Conservation (phyloP, 2,329 filamentous ascomycete genomes). For the Claviceps pusilla region DNA sequence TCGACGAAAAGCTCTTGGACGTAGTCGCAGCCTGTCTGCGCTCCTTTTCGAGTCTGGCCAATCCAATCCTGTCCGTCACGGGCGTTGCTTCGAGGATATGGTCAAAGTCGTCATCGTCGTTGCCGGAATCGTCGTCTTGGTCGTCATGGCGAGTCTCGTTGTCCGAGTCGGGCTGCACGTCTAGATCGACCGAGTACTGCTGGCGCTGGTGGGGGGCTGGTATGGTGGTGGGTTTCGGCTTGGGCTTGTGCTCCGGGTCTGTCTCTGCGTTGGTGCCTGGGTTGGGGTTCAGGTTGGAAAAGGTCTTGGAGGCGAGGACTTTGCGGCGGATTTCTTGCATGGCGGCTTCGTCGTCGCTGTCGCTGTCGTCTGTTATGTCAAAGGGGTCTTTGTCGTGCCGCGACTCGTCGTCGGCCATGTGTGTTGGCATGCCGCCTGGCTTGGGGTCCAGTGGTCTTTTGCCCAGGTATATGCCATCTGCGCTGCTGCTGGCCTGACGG, state of each 20-base stretch:
- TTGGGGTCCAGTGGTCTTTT: slow-evolving; percentile 26
- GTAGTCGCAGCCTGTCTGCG: slow-evolving; percentile 31
- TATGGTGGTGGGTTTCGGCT: slow-evolving; percentile 50
- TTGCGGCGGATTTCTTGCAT: slow-evolving; percentile 87
- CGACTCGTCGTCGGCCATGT: slow-evolving; percentile 12
- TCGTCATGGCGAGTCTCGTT: slow-evolving; percentile 46
- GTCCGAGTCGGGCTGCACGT: slow-evolving; percentile 44
- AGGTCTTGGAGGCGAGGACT: slow-evolving; percentile 83
- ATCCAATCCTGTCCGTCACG: slow-evolving; percentile 69
- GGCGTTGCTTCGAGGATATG: slow-evolving; percentile 85
- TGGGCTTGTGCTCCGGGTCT: slow-evolving; percentile 10
- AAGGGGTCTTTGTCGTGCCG: slow-evolving; percentile 49
- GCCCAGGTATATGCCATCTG: slow-evolving; percentile 47
- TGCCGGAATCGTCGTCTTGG: slow-evolving; percentile 34
- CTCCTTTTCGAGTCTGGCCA: slow-evolving; percentile 42
- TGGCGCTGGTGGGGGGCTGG: slow-evolving; percentile 34
- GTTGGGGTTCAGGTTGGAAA: slow-evolving; percentile 40
- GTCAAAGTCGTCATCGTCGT: slow-evolving; percentile 68
- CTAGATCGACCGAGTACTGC: slow-evolving; percentile 41
- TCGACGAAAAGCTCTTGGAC: slow-evolving; percentile 37
- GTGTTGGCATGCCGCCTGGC: slow-evolving; percentile 2
- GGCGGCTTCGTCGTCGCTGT: slow-evolving; percentile 53
- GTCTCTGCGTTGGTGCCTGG: slow-evolving; percentile 30
- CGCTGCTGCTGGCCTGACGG: slow-evolving; percentile 23
- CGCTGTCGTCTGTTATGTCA: slow-evolving; percentile 70